Conservation (phyloP, 352 stramenopile species). For the Blastocystis sp. region DNA sequence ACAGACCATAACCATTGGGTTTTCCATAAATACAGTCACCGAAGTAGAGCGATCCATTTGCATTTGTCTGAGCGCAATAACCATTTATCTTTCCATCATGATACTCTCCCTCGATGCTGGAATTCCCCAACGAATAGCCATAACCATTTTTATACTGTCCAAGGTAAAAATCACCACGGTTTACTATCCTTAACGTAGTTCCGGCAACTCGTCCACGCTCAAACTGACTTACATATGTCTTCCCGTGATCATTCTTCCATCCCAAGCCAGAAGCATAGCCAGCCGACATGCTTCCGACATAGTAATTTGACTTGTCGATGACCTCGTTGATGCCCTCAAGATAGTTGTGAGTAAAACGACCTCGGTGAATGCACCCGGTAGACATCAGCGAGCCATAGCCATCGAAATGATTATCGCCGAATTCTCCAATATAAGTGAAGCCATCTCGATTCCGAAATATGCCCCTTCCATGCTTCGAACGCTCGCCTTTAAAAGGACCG, state of each 20-base stretch:
- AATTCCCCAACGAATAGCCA: not conserved
- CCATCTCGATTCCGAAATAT: not conserved
- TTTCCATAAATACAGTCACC: not conserved
- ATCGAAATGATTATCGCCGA: not conserved
- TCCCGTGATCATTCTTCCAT: not conserved
- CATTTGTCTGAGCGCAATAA: not conserved
- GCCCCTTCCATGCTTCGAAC: not conserved
- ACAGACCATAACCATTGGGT: not conserved
- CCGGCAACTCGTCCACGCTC: not conserved
- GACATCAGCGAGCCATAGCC: not conserved
- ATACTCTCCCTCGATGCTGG: not conserved
- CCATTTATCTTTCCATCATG: not conserved
- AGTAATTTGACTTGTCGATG: not conserved
- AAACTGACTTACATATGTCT: not conserved
- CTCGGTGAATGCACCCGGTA: not conserved
- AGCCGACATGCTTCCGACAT: not conserved
- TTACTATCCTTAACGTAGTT: not conserved
- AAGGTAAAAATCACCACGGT: not conserved
- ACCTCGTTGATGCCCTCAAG: not conserved
- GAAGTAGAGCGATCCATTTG: not conserved
- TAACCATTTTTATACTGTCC: not conserved
- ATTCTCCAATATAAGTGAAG: not conserved
- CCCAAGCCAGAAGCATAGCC: not conserved
- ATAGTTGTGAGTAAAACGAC: not conserved
- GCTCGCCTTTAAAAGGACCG: not conserved